Evolutionary conservation across 2,329 filamentous ascomycete species (phyloP), one percentile per base, ranked within the genome.

Genomic region (Emydomyces testavorans): DNA sequence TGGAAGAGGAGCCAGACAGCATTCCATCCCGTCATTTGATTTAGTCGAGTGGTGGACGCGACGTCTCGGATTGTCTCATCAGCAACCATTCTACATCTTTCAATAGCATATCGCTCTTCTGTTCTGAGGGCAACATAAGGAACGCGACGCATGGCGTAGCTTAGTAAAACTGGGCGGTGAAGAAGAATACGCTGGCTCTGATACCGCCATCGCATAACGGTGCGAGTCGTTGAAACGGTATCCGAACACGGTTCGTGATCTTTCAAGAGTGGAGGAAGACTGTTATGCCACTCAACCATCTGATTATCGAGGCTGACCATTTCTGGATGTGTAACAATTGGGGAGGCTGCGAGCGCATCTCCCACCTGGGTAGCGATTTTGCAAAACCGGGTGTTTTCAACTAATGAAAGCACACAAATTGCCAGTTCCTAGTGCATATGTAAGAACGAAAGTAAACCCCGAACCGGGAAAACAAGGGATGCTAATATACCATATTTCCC

Each of bases 1-100:
- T 89, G 84, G 65, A 86, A 89, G 50, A 85, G 75, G 64, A 87
- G 82, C 83, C 83, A 88, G 2, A 85, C 83, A 0, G 81, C 84
- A 60, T 86, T 85, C 84, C 83, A 89, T 6, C 83, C 83, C 0
- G 78, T 79, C 67, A 89, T 84, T 59, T 87, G 78, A 59, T 85
- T 84, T 38, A 79, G 76, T 38, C 77, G 76, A 68, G 82, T 86
- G 53, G 83, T 82, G 18, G 72, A 70, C 8, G 79, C 74, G 52
- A 89, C 85, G 51, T 87, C 82, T 50, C 80, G 75, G 53, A 89
- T 85, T 0, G 81, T 81, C 53, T 80, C 75, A 52, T 77, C 78
- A 6, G 84, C 83, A 1, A 87, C 73, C 44, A 79, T 74, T 15
- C 82, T 75, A 61, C 83, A 88, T 24, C 77, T 78, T 50, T 79